phyloP scores from a whole-genome alignment of 441 rosid species.

The Manihot esculenta region DNA sequence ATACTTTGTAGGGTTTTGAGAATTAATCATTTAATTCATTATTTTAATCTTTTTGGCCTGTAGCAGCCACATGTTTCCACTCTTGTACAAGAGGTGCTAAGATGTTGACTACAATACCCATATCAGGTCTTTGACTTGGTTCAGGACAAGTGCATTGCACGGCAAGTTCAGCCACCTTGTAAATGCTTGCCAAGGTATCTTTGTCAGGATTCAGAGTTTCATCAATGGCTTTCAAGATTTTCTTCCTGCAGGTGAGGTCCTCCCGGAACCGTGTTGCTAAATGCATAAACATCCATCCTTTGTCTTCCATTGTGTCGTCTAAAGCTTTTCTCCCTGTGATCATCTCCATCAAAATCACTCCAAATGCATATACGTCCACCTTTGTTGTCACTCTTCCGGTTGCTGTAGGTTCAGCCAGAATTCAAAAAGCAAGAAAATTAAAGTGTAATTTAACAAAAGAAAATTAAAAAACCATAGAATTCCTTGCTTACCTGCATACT shows the following conservation, averaged over 20 bases:
- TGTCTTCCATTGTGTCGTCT: slow-evolving; percentile 1
- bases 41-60: background rate
- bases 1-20: too few species aligned
- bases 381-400: slow-evolving; percentile 38
- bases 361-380: slow-evolving; percentile 32
- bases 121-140: background rate
- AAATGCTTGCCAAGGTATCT: background rate
- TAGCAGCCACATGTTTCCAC: background rate
- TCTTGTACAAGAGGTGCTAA: background rate
- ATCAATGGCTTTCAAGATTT: background rate
- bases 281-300: slow-evolving; percentile 5
- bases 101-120: background rate
- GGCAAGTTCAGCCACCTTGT: background rate
- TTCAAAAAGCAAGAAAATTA: background rate
- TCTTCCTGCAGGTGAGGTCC: background rate
- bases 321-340: slow-evolving; percentile 23
- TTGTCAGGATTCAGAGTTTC: background rate
- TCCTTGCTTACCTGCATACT: slow-evolving; percentile 80
- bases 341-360: slow-evolving; percentile 35
- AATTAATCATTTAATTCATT: too few species aligned
- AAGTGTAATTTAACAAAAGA: too few species aligned
- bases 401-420: slow-evolving; percentile 14
- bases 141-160: background rate
- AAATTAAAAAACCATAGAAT: too few species aligned
- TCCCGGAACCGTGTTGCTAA: background rate